Evolutionary conservation across 169 alveolate genomes (phyloP).

Genomic region (Eimeria tenella): DNA sequence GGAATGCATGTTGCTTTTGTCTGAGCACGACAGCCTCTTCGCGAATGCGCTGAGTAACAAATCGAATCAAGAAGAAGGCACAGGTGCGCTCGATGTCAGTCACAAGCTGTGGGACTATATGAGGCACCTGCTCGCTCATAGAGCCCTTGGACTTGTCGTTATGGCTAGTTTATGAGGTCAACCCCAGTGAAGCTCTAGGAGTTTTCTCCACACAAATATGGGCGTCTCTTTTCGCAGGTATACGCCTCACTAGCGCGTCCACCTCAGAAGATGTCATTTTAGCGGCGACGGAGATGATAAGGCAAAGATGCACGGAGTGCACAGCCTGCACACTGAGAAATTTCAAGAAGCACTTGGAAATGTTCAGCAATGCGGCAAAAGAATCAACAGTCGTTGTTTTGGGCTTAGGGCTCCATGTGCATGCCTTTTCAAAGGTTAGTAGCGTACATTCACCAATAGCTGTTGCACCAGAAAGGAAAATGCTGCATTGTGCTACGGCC

Average conservation of each 20-base stretch:
- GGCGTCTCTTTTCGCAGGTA: neutral
- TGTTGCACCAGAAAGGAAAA: neutral
- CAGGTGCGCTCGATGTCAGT: too few relatives aligned
- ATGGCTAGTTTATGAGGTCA: too few relatives aligned
- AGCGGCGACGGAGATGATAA: neutral
- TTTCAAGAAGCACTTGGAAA: neutral
- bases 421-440: constrained; percentile 1
- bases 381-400: constrained; percentile 25
- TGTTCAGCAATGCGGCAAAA: neutral
- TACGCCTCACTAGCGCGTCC: neutral
- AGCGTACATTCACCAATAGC: neutral
- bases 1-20: constrained; percentile 16
- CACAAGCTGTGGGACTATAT: too few relatives aligned
- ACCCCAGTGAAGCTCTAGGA: too few relatives aligned
- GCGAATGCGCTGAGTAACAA: neutral
- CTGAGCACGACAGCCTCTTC: constrained; percentile 27
- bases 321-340: too few relatives aligned
- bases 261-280: constrained; percentile 13
- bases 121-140: too few relatives aligned
- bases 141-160: too few relatives aligned
- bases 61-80: neutral
- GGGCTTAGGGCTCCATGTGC: constrained; percentile 5
- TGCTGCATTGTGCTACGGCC: neutral
- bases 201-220: neutral
- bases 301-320: neutral